A percentile compares a stretch with the other conserved stretches of the same genome.
phyloP scores from a whole-genome alignment of 2,329 filamentous ascomycete genomes.

The Talaromyces sp. region DNA sequence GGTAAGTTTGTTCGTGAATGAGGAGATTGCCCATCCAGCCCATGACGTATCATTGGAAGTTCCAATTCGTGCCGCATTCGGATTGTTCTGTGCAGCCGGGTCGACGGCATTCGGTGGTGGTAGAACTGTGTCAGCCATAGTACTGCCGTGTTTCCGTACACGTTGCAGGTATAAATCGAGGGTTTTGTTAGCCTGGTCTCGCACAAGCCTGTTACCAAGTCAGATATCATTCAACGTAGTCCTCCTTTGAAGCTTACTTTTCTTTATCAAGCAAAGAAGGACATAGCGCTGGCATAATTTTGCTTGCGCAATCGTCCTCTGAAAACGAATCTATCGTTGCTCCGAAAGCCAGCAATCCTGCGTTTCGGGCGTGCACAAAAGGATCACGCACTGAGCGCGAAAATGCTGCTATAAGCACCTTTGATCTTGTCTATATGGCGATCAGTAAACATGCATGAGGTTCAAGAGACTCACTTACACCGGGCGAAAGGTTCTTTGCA shows the following conservation, averaged over 20 bases:
- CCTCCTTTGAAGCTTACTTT: slow-evolving; percentile 50
- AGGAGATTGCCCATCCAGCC: slow-evolving; percentile 98
- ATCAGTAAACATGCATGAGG: background rate
- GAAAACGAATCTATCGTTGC: slow-evolving; percentile 82
- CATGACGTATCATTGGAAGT: slow-evolving; percentile 72
- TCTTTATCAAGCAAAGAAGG: slow-evolving; percentile 89
- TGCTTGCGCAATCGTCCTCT: slow-evolving; percentile 82
- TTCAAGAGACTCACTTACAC: slow-evolving; percentile 34
- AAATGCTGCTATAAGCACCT: slow-evolving; percentile 91
- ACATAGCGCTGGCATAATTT: slow-evolving; percentile 79
- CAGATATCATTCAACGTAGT: background rate
- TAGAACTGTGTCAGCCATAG: slow-evolving; percentile 75
- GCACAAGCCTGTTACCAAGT: slow-evolving; percentile 56
- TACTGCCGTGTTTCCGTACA: slow-evolving; percentile 71
- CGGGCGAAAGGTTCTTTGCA: slow-evolving; percentile 74
- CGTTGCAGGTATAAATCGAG: slow-evolving; percentile 80
- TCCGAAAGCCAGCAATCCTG: slow-evolving; percentile 76
- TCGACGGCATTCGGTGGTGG: slow-evolving; percentile 59
- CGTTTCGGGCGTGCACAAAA: slow-evolving; percentile 90
- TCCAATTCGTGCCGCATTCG: slow-evolving; percentile 66
- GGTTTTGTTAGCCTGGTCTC: slow-evolving; percentile 86
- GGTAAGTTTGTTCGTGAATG: slow-evolving; percentile 91
- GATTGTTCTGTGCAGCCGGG: slow-evolving; percentile 27
- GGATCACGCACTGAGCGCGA: slow-evolving; percentile 84
- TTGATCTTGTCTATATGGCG: slow-evolving; percentile 63